Evolutionary conservation across 2,329 filamentous ascomycete species (phyloP), one percentile per base, ranked within the genome.

Genomic region (Aspergillus phoenicis): DNA sequence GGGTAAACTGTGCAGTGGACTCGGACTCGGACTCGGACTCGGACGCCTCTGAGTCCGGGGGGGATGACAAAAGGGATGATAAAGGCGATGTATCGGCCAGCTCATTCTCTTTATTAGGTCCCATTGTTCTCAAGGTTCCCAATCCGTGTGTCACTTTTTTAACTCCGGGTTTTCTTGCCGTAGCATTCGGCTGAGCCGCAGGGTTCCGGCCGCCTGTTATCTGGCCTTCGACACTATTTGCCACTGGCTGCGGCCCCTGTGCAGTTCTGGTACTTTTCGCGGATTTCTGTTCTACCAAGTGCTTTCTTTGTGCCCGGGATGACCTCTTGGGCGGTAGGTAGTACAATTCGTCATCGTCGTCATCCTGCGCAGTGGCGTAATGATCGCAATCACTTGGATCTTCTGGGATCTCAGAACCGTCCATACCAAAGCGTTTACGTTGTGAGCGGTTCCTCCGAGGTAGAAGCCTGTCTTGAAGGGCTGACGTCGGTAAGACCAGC

Each of bases 1-100:
- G 58, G 7, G 36, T 33, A 22, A 57, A 60, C 36, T 66, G 62
- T 39, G 58, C 52, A 26, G 52, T 45, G 20, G 60, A 60, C 15
- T 72, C 71, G 2, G 70, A 67, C 51, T 71, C 71, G 2, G 70
- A 67, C 51, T 71, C 69, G 43, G 70, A 65, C 8, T 63, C 64
- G 43, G 70, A 65, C 8, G 63, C 64, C 8, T 76, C 73, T 4
- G 75, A 71, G 22, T 70, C 70, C 4, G 68, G 69, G 8, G 71
- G 67, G 22, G 74, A 76, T 5, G 76, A 76, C 28, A 76, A 66
- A 3, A 67, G 70, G 8, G 75, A 76, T 13, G 75, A 73, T 11
- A 64, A 28, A 28, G 52, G 52, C 8, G 36, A 41, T 39, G 45
- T 56, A 17, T 64, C 62, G 8, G 57, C 52, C 8, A 59, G 33